Base-by-base conservation (phyloP, 345 rosid genomes). In the Citropsis articulata region DNA sequence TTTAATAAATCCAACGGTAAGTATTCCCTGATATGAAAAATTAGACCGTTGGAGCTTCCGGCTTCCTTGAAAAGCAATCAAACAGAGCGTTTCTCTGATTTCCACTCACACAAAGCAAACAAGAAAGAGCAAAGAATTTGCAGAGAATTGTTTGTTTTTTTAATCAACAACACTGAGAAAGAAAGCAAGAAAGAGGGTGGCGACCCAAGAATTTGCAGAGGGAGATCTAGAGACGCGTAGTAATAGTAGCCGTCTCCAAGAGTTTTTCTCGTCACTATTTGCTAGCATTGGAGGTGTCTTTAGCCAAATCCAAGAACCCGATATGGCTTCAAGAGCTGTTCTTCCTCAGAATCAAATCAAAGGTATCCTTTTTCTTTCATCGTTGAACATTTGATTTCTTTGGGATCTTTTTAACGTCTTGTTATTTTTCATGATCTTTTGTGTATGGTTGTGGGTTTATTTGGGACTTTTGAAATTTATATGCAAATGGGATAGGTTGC, bases 191-290 rank as follows among this genome's bases (percentile, higher is more conserved):
- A 5, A 69, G 28, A 86, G 85, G 81, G 92, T 93, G 93, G 93
- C 91, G 88, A 71, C 83, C 70, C 13, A 57, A 66, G 81, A 72
- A 53, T 53, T 53, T 31, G 83, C 64, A 53, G 88, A 77, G 72
- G 89, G 81, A 67, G 89, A 79, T 30, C 64, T 13, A 53, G 50
- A 69, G 90, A 76, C 88, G 83, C 82, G 88, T 7, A 84, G 75
- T 30, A 80, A 86, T 6, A 84, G 74, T 30, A 80, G 87, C 81
- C 91, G 91, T 89, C 93, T 90, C 89, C 95, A 85, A 42, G 89
- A 75, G 73, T 90, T 89, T 59, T 40, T 94, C 56, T 92, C 92
- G 8, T 86, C 94, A 12, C 65, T 90, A 53, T 81, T 90, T 10
- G 81, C 91, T 1, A 88, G 87, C 67, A 82, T 90, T 42, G 90